These are phyloP conservation scores for Podosphaera leucotricha DNA, from an alignment of 2,329 filamentous ascomycete genomes.

Conservation along the genomic window DNA sequence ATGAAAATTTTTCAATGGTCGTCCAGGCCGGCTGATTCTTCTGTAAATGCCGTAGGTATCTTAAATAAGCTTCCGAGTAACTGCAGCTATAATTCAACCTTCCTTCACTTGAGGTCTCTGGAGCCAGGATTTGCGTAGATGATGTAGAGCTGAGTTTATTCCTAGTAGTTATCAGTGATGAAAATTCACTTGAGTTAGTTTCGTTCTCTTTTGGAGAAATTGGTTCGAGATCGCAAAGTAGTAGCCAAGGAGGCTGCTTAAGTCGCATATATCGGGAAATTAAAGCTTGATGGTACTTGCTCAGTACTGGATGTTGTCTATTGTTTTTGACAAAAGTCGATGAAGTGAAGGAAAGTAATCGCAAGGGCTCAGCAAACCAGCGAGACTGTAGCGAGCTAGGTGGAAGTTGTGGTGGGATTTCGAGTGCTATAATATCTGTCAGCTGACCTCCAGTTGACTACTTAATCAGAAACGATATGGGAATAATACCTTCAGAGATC, in stretches of 20 bases:
- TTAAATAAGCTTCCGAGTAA: conserved; percentile 41
- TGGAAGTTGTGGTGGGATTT: conserved; percentile 33
- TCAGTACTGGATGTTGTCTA: conserved; percentile 35
- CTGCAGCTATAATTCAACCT: conserved; percentile 23
- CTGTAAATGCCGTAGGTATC: conserved; percentile 69
- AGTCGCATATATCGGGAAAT: conserved; percentile 40
- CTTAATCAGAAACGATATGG: conserved; percentile 2
- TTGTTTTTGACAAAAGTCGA: conserved; percentile 35
- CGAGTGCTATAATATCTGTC: conserved; percentile 17
- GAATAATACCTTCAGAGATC: conserved; percentile 12
- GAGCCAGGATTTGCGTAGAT: background rate
- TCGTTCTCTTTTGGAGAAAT: conserved; percentile 15
- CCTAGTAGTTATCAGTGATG: background rate
- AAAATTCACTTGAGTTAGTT: background rate
- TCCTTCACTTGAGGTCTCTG: conserved; percentile 17
- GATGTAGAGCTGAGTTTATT: background rate
- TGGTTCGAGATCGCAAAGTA: conserved; percentile 40
- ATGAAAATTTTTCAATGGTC: conserved; percentile 43
- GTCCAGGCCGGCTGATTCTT: conserved; percentile 47
- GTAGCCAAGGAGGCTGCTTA: conserved; percentile 36
- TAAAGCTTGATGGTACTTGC: conserved; percentile 34
- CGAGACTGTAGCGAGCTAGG: conserved; percentile 35
- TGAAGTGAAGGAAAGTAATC: conserved; percentile 31
- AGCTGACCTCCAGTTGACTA: background rate
- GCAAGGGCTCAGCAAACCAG: conserved; percentile 47